Evolutionary conservation across 148 eudicot species (phyloP).

Genomic region (Tetragonia tetragonoides): DNA sequence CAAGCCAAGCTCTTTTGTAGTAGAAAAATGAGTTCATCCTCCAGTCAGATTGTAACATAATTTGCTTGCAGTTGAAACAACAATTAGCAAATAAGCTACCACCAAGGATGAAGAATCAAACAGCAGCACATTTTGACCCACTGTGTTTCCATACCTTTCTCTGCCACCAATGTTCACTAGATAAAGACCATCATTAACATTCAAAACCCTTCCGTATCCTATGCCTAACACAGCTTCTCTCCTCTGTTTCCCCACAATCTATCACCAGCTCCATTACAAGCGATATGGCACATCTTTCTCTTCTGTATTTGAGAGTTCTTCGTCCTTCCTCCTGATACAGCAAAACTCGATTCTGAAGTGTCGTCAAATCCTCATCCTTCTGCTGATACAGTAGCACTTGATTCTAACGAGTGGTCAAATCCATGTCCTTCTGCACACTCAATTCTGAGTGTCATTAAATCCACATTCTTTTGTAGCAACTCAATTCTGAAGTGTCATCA

Average conservation of each 20-base stretch:
- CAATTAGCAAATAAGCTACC: neutral
- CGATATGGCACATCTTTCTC: neutral
- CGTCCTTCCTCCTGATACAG: slow-evolving; percentile 16
- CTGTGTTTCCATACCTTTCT: neutral
- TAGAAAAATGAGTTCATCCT: neutral
- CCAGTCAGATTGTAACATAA: neutral
- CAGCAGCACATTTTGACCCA: neutral
- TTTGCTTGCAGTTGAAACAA: neutral
- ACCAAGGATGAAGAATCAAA: neutral
- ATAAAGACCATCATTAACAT: slow-evolving; percentile 1
- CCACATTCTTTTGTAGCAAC: neutral
- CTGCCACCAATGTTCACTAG: neutral
- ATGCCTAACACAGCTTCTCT: neutral
- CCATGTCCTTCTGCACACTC: neutral
- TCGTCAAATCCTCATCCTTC: slow-evolving; percentile 51
- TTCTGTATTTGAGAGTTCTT: slow-evolving; percentile 21
- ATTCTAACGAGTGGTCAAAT: slow-evolving; percentile 6
- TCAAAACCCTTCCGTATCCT: neutral
- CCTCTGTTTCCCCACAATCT: neutral
- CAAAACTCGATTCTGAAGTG: slow-evolving; percentile 16
- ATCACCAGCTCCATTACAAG: neutral
- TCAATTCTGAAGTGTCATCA: slow-evolving; percentile 5
- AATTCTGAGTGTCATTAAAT: slow-evolving; percentile 10
- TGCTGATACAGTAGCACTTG: slow-evolving; percentile 13
- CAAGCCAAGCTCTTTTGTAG: neutral